These are phyloP conservation scores for Vaucheria bursata DNA, from an alignment of 352 stramenopile genomes.

Conservation along the genomic window DNA sequence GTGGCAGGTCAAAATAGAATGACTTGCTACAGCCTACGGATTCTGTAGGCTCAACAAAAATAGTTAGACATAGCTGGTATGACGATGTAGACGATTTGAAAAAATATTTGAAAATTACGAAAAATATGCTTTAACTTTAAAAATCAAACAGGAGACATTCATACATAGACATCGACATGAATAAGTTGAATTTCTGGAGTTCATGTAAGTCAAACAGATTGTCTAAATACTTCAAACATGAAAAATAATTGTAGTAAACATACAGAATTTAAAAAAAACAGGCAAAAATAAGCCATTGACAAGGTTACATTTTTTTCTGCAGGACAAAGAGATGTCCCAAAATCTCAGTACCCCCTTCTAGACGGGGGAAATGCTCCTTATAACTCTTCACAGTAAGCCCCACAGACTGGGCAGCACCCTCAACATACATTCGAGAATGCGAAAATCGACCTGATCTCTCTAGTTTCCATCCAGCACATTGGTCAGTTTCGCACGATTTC, in stretches of 20 bases:
- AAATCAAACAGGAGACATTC: too few species aligned
- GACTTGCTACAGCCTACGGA: too few species aligned
- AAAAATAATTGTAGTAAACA: too few species aligned
- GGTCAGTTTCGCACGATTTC: neutral
- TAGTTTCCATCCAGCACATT: slow-evolving; percentile 39
- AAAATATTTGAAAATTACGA: too few species aligned
- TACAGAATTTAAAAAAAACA: too few species aligned
- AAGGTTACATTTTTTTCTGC: neutral
- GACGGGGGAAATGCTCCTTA: slow-evolving; percentile 19
- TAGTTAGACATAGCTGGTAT: too few species aligned
- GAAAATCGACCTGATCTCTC: slow-evolving; percentile 28
- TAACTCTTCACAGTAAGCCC: slow-evolving; percentile 21
- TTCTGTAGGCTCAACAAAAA: too few species aligned
- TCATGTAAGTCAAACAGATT: neutral
- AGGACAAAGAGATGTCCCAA: slow-evolving; percentile 19
- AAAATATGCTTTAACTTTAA: too few species aligned
- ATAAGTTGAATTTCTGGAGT: neutral
- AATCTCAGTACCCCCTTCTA: slow-evolving; percentile 10
- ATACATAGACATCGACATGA: neutral
- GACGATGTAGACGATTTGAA: too few species aligned
- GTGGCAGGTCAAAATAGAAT: too few species aligned
- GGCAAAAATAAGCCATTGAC: neutral
- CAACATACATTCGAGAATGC: slow-evolving; percentile 38
- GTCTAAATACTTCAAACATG: too few species aligned
- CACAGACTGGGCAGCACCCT: slow-evolving; percentile 14